phyloP scores from a whole-genome alignment of 352 stramenopile genomes.

The Pythium periplocum region DNA sequence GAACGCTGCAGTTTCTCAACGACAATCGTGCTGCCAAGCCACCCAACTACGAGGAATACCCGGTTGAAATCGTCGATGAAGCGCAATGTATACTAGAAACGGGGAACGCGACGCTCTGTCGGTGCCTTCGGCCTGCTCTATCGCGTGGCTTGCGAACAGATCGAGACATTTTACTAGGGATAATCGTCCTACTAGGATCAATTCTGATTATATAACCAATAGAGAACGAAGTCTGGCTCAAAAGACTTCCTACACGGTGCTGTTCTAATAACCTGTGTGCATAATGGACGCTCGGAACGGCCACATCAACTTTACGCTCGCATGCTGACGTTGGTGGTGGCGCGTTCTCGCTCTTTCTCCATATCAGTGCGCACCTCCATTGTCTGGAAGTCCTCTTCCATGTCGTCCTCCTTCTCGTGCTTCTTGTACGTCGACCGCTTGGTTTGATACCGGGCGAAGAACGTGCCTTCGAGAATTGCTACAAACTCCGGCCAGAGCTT shows the following conservation, averaged over 20 bases:
- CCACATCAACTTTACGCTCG: slow-evolving; percentile 6
- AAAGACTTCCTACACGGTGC: too few relatives aligned
- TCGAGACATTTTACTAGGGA: too few relatives aligned
- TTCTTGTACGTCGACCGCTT: slow-evolving; percentile 72
- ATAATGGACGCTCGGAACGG: too few relatives aligned
- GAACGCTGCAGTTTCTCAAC: slow-evolving; percentile 66
- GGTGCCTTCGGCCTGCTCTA: slow-evolving; percentile 36
- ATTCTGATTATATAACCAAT: too few relatives aligned
- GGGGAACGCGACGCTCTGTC: slow-evolving; percentile 31
- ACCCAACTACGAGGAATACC: slow-evolving; percentile 58
- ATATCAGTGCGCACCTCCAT: slow-evolving; percentile 76
- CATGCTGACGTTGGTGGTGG: slow-evolving; percentile 11
- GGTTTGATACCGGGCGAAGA: slow-evolving; percentile 71
- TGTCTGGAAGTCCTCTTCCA: slow-evolving; percentile 44
- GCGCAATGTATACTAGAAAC: slow-evolving; percentile 27
- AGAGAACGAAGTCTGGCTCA: too few relatives aligned
- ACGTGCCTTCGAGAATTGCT: slow-evolving; percentile 81
- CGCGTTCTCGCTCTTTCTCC: slow-evolving; percentile 42
- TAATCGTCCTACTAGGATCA: too few relatives aligned
- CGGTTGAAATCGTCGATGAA: slow-evolving; percentile 72
- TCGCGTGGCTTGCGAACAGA: slow-evolving; percentile 1
- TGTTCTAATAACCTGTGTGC: too few relatives aligned
- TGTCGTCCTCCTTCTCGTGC: slow-evolving; percentile 42
- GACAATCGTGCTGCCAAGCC: slow-evolving; percentile 73
- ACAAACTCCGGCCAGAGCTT: slow-evolving; percentile 86